Conservation (phyloP, 2,329 filamentous ascomycete species). For the Mariannaea elegans region DNA sequence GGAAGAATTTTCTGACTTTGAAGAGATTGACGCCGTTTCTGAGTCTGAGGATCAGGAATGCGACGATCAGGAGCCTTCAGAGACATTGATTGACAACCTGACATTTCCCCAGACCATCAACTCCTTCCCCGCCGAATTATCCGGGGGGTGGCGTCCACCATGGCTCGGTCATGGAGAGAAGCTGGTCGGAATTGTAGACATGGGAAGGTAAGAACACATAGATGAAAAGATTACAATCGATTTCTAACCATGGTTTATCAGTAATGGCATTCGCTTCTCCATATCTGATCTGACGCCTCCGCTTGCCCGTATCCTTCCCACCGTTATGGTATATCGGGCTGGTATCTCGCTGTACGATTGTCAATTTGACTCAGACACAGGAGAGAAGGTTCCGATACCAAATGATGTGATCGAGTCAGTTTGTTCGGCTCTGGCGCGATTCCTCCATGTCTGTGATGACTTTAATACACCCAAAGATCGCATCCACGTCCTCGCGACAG, state of each 20-base stretch:
- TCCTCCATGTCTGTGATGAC: slow-evolving; percentile 42
- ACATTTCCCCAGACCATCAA: slow-evolving; percentile 9
- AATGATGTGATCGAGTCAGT: slow-evolving; percentile 39
- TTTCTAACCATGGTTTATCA: slow-evolving; percentile 34
- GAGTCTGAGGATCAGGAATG: slow-evolving; percentile 29
- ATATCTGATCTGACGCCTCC: slow-evolving; percentile 57
- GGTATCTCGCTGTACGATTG: slow-evolving; percentile 46
- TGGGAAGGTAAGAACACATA: slow-evolving; percentile 44
- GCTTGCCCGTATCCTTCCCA: slow-evolving; percentile 68
- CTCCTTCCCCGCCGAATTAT: not conserved
- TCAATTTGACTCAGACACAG: slow-evolving; percentile 43
- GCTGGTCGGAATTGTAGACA: slow-evolving; percentile 48
- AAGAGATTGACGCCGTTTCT: slow-evolving; percentile 34
- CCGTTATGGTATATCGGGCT: slow-evolving; percentile 44
- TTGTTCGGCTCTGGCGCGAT: slow-evolving; percentile 39
- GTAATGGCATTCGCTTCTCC: slow-evolving; percentile 78
- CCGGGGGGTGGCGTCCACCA: slow-evolving; percentile 35
- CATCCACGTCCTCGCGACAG: slow-evolving; percentile 45
- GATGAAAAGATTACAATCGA: slow-evolving; percentile 6
- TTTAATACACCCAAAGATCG: slow-evolving; percentile 36
- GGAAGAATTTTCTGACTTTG: slow-evolving; percentile 37
- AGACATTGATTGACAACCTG: not conserved
- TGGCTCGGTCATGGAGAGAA: slow-evolving; percentile 43
- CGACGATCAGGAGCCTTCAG: slow-evolving; percentile 21
- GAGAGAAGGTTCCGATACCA: slow-evolving; percentile 44